Base-by-base conservation (phyloP, 345 rosid genomes). In the Ricinus communis region DNA sequence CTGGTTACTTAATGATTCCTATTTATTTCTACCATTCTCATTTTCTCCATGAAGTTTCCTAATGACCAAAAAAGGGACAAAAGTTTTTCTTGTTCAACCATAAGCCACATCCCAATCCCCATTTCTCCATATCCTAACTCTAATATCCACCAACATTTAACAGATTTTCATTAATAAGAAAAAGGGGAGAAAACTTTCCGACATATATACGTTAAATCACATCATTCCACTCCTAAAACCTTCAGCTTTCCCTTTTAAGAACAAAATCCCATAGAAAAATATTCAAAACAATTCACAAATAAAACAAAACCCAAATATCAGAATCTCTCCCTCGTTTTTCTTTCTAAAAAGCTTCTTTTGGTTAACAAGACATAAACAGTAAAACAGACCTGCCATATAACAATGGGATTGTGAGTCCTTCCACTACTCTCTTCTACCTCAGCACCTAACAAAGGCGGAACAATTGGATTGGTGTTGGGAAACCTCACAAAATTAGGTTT, bases 331-430 rank as follows among this genome's bases (percentile, higher is more conserved):
- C 1, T 2, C 13, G 4, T 15, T n/a, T n/a, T n/a, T n/a, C n/a
- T n/a, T n/a, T n/a, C n/a, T n/a, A n/a, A n/a, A n/a, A n/a, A n/a
- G 3, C 15, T 46, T 11, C 18, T 2, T 13, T 11, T 5, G 50
- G 50, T 19, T 5, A 15, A 14, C 5, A 38, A n/a, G n/a, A n/a
- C 6, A 33, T 33, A 33, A 33, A 33, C 4, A 33, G 38, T 12
- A 19, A 61, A 25, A 53, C 71, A 27, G 19, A 77, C 80, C 80
- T 77, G 80, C 80, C 77, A 77, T 30, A 77, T 72, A 38, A 72
- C 25, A 9, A 62, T 7, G 22, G 80, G 70, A 40, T 77, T 77
- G 46, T 72, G 70, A 36, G 80, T 72, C 31, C 25, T 77, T 36
- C 80, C 80, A 22, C 73, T 61, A 33, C 73, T 47, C 59, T 66